These are phyloP conservation scores for Fusarium sterilihyphosum DNA, from an alignment of 2,329 filamentous ascomycete genomes.

Conservation along the genomic window DNA sequence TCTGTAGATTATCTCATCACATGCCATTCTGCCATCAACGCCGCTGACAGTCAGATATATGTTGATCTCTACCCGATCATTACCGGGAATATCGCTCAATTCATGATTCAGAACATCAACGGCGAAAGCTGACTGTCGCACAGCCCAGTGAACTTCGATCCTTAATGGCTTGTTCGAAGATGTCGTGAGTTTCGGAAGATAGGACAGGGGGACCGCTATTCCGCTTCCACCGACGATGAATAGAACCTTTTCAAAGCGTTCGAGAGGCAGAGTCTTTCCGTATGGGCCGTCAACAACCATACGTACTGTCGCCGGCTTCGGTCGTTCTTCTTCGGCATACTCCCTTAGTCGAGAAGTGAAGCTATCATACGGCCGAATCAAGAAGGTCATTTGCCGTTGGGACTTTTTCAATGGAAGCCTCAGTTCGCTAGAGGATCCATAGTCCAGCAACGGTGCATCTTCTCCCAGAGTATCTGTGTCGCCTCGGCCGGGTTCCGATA, in stretches of 20 bases:
- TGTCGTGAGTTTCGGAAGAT: neutral
- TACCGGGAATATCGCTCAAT: neutral
- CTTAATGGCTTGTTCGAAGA: accelerated
- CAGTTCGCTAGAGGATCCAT: neutral
- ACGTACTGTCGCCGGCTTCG: neutral
- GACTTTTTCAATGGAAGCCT: neutral
- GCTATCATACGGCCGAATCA: slow-evolving; percentile 57
- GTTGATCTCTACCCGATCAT: neutral
- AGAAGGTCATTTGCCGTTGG: slow-evolving; percentile 49
- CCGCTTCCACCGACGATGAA: slow-evolving; percentile 18
- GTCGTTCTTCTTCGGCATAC: neutral
- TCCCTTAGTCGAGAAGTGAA: slow-evolving; percentile 47
- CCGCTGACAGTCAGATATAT: neutral
- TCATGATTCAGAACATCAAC: neutral
- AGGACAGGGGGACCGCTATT: slow-evolving; percentile 1
- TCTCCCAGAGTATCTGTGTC: neutral
- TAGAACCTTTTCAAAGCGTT: neutral
- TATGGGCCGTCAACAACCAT: slow-evolving; percentile 6
- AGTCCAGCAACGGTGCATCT: neutral
- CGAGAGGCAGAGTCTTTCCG: neutral
- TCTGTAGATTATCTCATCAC: too few species aligned
- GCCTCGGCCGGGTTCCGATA: slow-evolving; percentile 18
- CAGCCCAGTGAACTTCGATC: slow-evolving; percentile 9
- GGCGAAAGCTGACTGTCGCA: slow-evolving; percentile 3
- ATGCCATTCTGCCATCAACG: neutral